Evolutionary conservation across 179 eudicot species (phyloP).

Genomic region (Actinidia arguta): DNA sequence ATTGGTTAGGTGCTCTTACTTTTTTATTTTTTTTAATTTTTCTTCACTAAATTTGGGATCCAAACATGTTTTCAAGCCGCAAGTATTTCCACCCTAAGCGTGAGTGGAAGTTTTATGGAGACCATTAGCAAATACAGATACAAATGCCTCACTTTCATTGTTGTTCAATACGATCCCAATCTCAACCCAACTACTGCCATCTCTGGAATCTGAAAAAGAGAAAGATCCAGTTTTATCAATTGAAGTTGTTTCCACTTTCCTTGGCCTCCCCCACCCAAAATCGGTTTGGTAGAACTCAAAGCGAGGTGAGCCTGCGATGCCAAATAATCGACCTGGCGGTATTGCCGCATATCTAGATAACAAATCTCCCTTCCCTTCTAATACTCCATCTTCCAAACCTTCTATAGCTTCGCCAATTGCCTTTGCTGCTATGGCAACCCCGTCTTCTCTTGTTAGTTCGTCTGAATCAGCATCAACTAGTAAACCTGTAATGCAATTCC

Average conservation of each 20-base stretch:
- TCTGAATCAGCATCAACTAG: constrained; percentile 31
- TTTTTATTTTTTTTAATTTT: no score
- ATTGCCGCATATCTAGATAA: background rate
- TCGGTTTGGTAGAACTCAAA: constrained; percentile 45
- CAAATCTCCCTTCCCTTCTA: no score
- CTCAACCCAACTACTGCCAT: constrained; percentile 46
- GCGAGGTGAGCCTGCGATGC: constrained; percentile 49
- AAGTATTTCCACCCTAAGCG: no score
- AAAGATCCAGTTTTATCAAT: constrained; percentile 37
- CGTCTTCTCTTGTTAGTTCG: constrained; percentile 39
- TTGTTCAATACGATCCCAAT: constrained; percentile 39
- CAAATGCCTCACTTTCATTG: constrained; percentile 43
- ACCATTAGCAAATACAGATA: constrained; percentile 33
- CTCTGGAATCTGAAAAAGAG: constrained; percentile 40
- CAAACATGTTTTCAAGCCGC: no score
- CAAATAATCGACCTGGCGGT: background rate
- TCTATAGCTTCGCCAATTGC: constrained; percentile 37
- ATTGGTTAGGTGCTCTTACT: no score
- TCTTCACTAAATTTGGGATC: no score
- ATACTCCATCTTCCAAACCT: constrained; percentile 24
- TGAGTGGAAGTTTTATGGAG: background rate
- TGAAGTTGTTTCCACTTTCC: constrained; percentile 41
- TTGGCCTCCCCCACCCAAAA: constrained; percentile 57
- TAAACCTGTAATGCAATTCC: constrained; percentile 43
- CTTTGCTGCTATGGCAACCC: constrained; percentile 42